Evolutionary conservation across 805 yeast genomes (phyloP).

Genomic region (Wickerhamomyces chambardii): DNA sequence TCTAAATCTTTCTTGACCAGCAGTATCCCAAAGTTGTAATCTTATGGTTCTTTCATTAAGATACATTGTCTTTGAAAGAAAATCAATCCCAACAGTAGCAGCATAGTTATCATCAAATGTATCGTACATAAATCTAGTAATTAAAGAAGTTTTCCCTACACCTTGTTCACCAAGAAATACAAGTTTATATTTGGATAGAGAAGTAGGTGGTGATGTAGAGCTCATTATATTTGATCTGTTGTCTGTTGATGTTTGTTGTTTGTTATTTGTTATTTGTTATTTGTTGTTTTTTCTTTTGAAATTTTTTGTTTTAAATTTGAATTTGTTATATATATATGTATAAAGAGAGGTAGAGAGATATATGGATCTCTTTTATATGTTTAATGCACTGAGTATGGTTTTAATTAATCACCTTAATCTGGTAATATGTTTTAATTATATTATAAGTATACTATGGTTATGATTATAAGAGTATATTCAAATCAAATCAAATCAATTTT

Average conservation of each 20-base stretch:
- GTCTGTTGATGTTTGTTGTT: background rate
- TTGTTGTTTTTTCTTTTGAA: background rate
- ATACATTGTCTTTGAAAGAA: constrained; percentile 90
- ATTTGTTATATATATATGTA: too few species aligned
- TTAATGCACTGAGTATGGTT: too few species aligned
- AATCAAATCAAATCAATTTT: too few species aligned
- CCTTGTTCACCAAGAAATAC: constrained; percentile 96
- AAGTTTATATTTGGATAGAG: constrained; percentile 63
- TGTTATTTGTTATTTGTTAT: background rate
- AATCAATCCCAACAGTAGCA: constrained; percentile 96
- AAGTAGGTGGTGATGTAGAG: constrained; percentile 15
- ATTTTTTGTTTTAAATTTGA: too few species aligned
- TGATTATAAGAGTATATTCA: too few species aligned
- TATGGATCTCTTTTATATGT: too few species aligned
- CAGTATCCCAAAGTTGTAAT: constrained; percentile 95
- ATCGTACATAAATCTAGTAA: constrained; percentile 97
- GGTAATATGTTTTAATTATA: too few species aligned
- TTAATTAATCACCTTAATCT: too few species aligned
- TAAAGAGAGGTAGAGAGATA: too few species aligned
- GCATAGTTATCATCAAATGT: constrained; percentile 94
- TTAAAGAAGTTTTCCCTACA: constrained; percentile 94
- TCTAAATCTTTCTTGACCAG: constrained; percentile 94
- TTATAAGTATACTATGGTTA: too few species aligned
- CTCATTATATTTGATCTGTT: too few species aligned
- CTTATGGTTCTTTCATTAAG: constrained; percentile 93